Evolutionary conservation across 1,284 basidiomycete genomes (phyloP).

Genomic region (Rhodotorula glutinis): DNA sequence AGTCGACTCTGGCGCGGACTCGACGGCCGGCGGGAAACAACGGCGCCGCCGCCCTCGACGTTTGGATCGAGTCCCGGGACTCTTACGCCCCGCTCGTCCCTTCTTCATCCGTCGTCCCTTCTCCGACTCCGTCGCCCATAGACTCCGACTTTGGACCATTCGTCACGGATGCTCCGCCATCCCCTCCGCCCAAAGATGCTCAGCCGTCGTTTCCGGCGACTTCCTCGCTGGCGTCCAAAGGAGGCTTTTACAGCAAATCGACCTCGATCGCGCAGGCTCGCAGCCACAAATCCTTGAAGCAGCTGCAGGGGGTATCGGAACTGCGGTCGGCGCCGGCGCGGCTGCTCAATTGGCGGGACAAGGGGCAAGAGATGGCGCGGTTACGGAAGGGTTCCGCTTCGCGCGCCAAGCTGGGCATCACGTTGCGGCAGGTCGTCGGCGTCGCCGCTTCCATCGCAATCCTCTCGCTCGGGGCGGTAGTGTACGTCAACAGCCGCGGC

Average conservation of each 20-base stretch:
- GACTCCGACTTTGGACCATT: background rate
- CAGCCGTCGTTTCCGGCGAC: background rate
- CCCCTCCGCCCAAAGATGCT: conserved; percentile 22
- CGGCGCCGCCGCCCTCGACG: conserved; percentile 20
- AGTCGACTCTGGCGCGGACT: background rate
- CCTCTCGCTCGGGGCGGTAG: conserved; percentile 18
- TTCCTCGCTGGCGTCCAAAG: background rate
- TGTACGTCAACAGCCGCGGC: conserved; percentile 5
- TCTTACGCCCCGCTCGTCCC: background rate
- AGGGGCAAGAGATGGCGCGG: conserved; percentile 26
- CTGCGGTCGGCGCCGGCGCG: background rate
- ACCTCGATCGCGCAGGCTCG: conserved; percentile 28
- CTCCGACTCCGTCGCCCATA: background rate
- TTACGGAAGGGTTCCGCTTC: conserved; percentile 17
- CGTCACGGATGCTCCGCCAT: conserved; percentile 13
- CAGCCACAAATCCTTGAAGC: conserved; percentile 2
- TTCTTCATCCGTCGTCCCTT: conserved; percentile 17
- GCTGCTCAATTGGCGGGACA: conserved; percentile 28
- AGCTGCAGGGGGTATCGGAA: background rate
- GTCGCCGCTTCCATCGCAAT: conserved; percentile 19
- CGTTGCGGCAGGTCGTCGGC: conserved; percentile 14
- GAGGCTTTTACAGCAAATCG: conserved; percentile 31
- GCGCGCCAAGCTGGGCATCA: background rate
- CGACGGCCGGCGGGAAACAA: conserved; percentile 4
- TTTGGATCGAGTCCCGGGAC: conserved; percentile 14